Base-by-base conservation (phyloP, 768 basidiomycete genomes). In the Plicaturopsis crispa region DNA sequence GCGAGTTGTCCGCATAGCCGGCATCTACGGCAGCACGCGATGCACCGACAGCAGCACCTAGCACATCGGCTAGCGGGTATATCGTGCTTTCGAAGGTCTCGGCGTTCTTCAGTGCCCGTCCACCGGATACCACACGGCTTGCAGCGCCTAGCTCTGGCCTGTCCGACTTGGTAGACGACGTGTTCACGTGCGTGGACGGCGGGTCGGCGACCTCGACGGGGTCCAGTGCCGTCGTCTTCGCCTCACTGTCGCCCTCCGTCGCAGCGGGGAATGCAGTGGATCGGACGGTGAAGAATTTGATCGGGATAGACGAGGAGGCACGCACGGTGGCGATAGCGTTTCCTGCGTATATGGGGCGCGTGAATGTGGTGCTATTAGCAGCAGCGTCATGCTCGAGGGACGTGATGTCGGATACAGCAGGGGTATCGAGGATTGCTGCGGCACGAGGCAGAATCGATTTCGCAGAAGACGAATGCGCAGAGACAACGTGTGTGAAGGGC, bases 1-100 rank as follows among this genome's bases (percentile, higher is more conserved):
- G 55, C 4, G 89, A 92, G 63, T 98, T 98, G 60, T 98, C 96
- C 20, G 90, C 91, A 53, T 98, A 98, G 1, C 96, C 96, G 19
- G 92, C 89, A 58, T 99, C 96, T 13, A 99, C 96, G 3, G 96
- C 96, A 4, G 96, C 96, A 38, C 96, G 80, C 14, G 89, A 92
- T n/a, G 96, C 96, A 42, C 96, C 96, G 43, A 99, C 87, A 20
- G 94, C 94, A 6, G 96, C 96, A 28, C 89, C 90, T 16, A 99
- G 71, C 2, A 72, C 80, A 55, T 98, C 96, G 2, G 94, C 96
- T 13, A 98, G 75, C 1, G 96, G 96, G 50, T 91, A 83, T 24
- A 98, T 66, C 7, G 83, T 84, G 21, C 71, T 60, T 36, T 81
- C 75, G 63, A 99, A 99, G n/a, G 84, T 92, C 53, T 92, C 86